Base-by-base conservation (phyloP, 768 basidiomycete species). In the Panaeolus cyanescens region DNA sequence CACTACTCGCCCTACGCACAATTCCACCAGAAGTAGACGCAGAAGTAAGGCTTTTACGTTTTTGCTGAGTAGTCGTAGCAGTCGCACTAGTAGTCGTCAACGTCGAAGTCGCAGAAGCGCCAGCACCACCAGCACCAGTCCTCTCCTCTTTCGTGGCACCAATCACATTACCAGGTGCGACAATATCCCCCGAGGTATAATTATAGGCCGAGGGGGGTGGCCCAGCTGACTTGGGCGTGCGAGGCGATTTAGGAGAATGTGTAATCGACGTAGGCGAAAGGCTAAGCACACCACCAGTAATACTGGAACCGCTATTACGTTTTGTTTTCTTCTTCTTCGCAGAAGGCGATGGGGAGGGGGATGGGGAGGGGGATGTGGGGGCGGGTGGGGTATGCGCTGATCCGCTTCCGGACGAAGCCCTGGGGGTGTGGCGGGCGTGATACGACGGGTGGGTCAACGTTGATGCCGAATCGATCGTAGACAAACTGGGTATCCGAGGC, bases 1-100 rank as follows among this genome's bases (percentile, higher is more conserved):
- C 61, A 37, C 58, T 59, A 55, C 61, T 67, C 50, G 59, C 55
- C 33, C 65, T 58, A 9, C 64, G 60, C 1, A 56, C 50, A 25
- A 62, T 31, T 30, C 32, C 58, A n/a, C 17, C 32, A 30, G 36
- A 30, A 28, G 55, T 7, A 19, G 39, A 42, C 30, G 22, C 45
- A 50, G 45, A 22, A 12, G 45, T 28, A n/a, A 50, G 13, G 25
- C 45, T 50, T 28, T 28, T 50, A 28, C 45, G 45, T 50, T 50
- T 50, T 15, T 50, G 45, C 45, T 25, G 22, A 5, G 33, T 28
- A n/a, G 60, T 33, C 31, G 55, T 25, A 12, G 54, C 25, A 6
- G 50, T 54, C 4, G 30, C 34, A 7, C 28, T 33, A 13, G 28
- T 19, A 22, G 33, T 39, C 31, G 6, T 55, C 12, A 33, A n/a